A percentile compares a stretch with the other conserved stretches of the same genome.
These are phyloP conservation scores for Laburnicola sp. DNA, from an alignment of 2,329 filamentous ascomycete species.

Conservation along the genomic window DNA sequence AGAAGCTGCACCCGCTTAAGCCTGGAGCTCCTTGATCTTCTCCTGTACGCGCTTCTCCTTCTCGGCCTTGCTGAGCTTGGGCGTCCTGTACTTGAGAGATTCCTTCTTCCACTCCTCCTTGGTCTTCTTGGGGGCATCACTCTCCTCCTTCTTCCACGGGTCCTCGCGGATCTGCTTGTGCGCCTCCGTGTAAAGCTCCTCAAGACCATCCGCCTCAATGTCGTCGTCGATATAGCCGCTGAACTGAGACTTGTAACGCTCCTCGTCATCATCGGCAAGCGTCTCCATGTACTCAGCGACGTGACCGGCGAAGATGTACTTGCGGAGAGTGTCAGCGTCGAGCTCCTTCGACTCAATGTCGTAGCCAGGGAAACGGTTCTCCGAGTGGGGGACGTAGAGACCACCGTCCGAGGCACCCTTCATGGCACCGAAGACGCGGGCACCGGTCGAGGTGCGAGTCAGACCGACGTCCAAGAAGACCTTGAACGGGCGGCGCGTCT, in stretches of 20 bases:
- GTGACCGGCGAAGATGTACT: slow-evolving; percentile 99
- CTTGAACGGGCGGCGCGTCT: slow-evolving; percentile 97
- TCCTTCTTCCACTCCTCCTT: slow-evolving; percentile 98
- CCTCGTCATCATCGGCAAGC: slow-evolving; percentile 98
- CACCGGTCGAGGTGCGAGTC: slow-evolving; percentile 94
- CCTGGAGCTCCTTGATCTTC: slow-evolving; percentile 83
- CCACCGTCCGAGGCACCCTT: slow-evolving; percentile 99
- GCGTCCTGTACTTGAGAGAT: slow-evolving; percentile 82
- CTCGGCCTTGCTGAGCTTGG: slow-evolving; percentile 82
- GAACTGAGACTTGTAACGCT: slow-evolving; percentile 99
- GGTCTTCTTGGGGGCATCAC: slow-evolving; percentile 81
- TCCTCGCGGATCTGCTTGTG: slow-evolving; percentile 97
- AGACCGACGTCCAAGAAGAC: slow-evolving; percentile 98
- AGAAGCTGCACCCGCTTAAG: slow-evolving; percentile 33
- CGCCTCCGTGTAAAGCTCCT: slow-evolving; percentile 94
- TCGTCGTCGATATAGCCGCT: slow-evolving; percentile 96
- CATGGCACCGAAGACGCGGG: slow-evolving; percentile 98
- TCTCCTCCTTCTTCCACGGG: slow-evolving; percentile 88
- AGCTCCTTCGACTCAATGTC: slow-evolving; percentile 98
- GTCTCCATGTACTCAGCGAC: slow-evolving; percentile 99
- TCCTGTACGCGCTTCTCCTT: slow-evolving; percentile 80
- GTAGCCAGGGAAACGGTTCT: slow-evolving; percentile 99
- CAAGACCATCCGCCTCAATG: slow-evolving; percentile 91
- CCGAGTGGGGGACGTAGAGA: slow-evolving; percentile 94
- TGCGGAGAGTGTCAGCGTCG: slow-evolving; percentile 93